phyloP scores from a whole-genome alignment of 2,329 filamentous ascomycete genomes.

The Lachnellula cervina region DNA sequence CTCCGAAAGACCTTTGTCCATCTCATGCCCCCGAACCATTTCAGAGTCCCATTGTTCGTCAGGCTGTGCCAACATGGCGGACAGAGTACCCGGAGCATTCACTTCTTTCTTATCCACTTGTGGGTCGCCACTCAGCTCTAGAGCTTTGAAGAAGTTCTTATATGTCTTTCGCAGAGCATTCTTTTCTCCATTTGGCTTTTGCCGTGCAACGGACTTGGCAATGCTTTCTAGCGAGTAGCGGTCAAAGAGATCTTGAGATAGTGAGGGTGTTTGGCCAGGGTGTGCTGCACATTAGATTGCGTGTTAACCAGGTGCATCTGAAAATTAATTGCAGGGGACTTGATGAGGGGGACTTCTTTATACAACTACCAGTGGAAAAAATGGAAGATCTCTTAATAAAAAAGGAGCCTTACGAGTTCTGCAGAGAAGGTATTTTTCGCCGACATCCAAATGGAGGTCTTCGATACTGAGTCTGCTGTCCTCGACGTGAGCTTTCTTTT shows the following conservation, averaged over 20 bases:
- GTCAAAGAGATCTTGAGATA: conserved; percentile 54
- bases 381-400: conserved; percentile 18
- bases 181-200: conserved; percentile 61
- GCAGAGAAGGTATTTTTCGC: conserved; percentile 62
- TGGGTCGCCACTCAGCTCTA: conserved; percentile 58
- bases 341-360: conserved; percentile 8
- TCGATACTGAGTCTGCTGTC: conserved; percentile 57
- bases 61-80: conserved; percentile 46
- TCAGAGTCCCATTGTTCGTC: conserved; percentile 54
- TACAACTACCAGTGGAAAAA: conserved; percentile 11
- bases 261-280: conserved; percentile 40
- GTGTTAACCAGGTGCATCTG: conserved; percentile 32
- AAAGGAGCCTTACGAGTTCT: conserved; percentile 60
- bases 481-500: conserved; percentile 60
- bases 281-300: conserved; percentile 28
- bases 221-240: conserved; percentile 52
- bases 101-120: conserved; percentile 54
- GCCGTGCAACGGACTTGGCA: conserved; percentile 57
- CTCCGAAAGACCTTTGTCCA: conserved; percentile 48
- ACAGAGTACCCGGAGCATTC: conserved; percentile 47
- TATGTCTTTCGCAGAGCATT: conserved; percentile 64
- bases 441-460: conserved; percentile 61
- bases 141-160: conserved; percentile 62
- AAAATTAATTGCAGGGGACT: conserved; percentile 17
- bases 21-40: conserved; percentile 49